phyloP scores from a whole-genome alignment of 208 protist genomes.

The Trypanosoma platydactyli region DNA sequence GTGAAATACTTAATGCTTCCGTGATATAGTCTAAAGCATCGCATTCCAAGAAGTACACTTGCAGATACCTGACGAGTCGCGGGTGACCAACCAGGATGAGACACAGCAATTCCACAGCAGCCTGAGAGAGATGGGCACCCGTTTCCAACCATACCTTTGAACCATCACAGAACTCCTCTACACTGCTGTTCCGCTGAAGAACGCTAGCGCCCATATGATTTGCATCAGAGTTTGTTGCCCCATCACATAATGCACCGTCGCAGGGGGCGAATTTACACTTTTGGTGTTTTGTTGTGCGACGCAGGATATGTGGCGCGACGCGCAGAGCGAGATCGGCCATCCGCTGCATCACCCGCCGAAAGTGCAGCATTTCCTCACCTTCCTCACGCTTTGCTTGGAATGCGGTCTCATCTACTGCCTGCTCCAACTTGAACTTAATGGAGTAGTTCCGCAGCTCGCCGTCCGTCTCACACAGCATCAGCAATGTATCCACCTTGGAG shows the following conservation, averaged over 20 bases:
- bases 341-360: constrained; percentile 54
- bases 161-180: constrained; percentile 80
- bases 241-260: neutral
- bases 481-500: constrained; percentile 56
- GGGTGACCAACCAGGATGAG: constrained; percentile 52
- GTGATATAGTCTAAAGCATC: constrained; percentile 51
- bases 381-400: constrained; percentile 47
- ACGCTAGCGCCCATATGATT: neutral
- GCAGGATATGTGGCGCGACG: constrained; percentile 49
- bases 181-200: constrained; percentile 63
- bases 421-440: constrained; percentile 82
- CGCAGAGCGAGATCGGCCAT: constrained; percentile 71
- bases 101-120: constrained; percentile 61
- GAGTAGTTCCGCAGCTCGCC: constrained; percentile 50
- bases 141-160: constrained; percentile 72
- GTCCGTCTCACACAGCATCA: constrained; percentile 61
- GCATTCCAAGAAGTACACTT: constrained; percentile 63
- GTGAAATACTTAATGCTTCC: constrained; percentile 58
- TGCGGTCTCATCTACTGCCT: constrained; percentile 72
- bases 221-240: neutral
- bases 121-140: constrained; percentile 55
- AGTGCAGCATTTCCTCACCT: constrained; percentile 54
- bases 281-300: constrained; percentile 30
- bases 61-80: constrained; percentile 37
- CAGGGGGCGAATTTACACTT: neutral